Base-by-base conservation (phyloP, 257 asterid genomes). In the Solanum tacnaense region DNA sequence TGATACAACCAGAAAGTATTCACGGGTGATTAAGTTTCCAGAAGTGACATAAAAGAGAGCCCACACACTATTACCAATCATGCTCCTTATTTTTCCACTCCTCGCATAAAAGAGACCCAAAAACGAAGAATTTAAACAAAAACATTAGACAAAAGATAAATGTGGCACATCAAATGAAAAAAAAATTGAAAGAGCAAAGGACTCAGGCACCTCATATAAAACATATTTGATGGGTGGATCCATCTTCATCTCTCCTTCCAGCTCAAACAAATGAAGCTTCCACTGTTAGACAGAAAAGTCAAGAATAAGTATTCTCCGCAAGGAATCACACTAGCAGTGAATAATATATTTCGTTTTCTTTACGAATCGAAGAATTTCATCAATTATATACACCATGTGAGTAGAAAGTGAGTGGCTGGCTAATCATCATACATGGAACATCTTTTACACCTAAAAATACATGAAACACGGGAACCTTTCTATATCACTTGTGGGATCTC, bases 181-280 rank as follows among this genome's bases (percentile, higher is more conserved):
- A 79, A 46, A 44, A 16, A 46, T 16, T 27, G 20, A 46, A 81
- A 81, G 41, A 81, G 68, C 29, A 29, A 49, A 81, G 39, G 10
- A 81, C 27, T 46, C 60, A 15, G 60, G 70, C 84, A 88, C 90
- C 90, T 89, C 87, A 35, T 89, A 89, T 27, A 89, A 32, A 39
- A 72, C 89, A 86, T 85, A 89, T 70, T 85, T 89, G 35, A 89
- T 85, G 70, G 90, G 71, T 78, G 89, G 89, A 52, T 89, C 58
- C 49, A 88, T 89, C 83, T 88, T 89, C 90, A 85, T 52, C 74
- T 88, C 91, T 68, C 34, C 67, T 84, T 89, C 89, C 44, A 89
- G 90, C 90, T 88, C 91, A 85, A 85, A 89, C 81, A 89, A 84
- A 70, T 88, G 91, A 70, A 89, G 91, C 88, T 89, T 88, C 91